Evolutionary conservation across 345 rosid species (phyloP).

Genomic region (Turnera subulata): DNA sequence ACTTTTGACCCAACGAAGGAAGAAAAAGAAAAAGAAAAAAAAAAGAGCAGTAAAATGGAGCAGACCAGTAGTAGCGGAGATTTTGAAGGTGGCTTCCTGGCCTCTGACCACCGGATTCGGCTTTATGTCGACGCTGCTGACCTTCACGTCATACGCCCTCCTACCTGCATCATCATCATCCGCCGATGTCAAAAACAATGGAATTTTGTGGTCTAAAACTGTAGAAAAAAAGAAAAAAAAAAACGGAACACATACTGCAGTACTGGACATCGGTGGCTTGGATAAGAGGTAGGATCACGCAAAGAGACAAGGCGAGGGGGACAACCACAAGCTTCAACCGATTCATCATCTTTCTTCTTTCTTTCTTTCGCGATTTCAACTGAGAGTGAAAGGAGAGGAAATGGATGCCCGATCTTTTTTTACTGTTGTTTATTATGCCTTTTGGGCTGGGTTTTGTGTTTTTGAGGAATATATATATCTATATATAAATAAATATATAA

Average conservation of each 20-base stretch:
- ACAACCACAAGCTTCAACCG: constrained; percentile 1
- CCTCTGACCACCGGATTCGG: constrained; percentile 46
- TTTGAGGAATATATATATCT: too few species aligned
- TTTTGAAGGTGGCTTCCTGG: constrained; percentile 38
- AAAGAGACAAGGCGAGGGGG: constrained; percentile 13
- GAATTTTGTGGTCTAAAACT: too few species aligned
- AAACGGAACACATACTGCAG: constrained; percentile 29
- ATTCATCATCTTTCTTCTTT: constrained; percentile 3
- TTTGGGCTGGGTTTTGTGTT: too few species aligned
- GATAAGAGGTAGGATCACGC: constrained; percentile 20
- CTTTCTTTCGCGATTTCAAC: too few species aligned
- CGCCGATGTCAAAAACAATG: background rate
- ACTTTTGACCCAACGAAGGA: background rate
- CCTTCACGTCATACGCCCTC: constrained; percentile 35
- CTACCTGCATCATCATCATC: constrained; percentile 23
- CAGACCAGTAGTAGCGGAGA: constrained; percentile 36
- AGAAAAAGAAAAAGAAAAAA: too few species aligned
- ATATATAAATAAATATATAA: too few species aligned
- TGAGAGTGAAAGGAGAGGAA: too few species aligned
- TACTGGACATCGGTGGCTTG: constrained; percentile 34
- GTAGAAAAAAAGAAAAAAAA: too few species aligned
- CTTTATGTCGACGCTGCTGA: constrained; percentile 37
- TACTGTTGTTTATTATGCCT: too few species aligned
- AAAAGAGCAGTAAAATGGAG: too few species aligned
- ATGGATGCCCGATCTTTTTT: too few species aligned